Evolutionary conservation across 805 yeast species (phyloP).

Genomic region (Kregervanrija delftensis): DNA sequence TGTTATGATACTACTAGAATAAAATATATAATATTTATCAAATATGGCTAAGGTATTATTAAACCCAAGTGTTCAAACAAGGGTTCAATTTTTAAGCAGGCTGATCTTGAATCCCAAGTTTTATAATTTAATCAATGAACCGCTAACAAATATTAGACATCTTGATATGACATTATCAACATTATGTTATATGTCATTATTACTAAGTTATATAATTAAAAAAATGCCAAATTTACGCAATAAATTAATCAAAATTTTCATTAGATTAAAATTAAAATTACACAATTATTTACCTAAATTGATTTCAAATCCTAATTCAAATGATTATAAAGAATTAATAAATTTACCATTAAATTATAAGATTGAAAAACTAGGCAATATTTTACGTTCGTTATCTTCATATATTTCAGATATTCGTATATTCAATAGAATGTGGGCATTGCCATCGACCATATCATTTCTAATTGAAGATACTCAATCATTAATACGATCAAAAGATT

Average conservation of each 20-base stretch:
- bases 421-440: conserved; percentile 30
- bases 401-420: conserved; percentile 30
- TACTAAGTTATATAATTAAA: conserved; percentile 12
- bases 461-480: conserved; percentile 3
- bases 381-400: conserved; percentile 15
- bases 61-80: not conserved
- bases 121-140: conserved; percentile 21
- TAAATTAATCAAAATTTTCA: not conserved
- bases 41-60: too few relatives aligned
- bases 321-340: too few relatives aligned
- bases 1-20: too few relatives aligned
- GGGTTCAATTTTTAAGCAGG: conserved; percentile 14
- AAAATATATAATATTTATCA: too few relatives aligned
- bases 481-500: conserved; percentile 5
- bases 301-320: too few relatives aligned
- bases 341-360: too few relatives aligned
- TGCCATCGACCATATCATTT: conserved; percentile 18
- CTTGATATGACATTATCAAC: conserved; percentile 29
- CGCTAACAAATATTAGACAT: conserved; percentile 20
- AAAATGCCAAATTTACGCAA: conserved; percentile 2
- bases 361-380: too few relatives aligned
- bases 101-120: conserved; percentile 20
- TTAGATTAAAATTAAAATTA: not conserved
- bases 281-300: too few relatives aligned
- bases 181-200: conserved; percentile 25